These are phyloP conservation scores for Pelargonium myrrhifolium DNA, from an alignment of 441 rosid genomes.

Conservation along the genomic window DNA sequence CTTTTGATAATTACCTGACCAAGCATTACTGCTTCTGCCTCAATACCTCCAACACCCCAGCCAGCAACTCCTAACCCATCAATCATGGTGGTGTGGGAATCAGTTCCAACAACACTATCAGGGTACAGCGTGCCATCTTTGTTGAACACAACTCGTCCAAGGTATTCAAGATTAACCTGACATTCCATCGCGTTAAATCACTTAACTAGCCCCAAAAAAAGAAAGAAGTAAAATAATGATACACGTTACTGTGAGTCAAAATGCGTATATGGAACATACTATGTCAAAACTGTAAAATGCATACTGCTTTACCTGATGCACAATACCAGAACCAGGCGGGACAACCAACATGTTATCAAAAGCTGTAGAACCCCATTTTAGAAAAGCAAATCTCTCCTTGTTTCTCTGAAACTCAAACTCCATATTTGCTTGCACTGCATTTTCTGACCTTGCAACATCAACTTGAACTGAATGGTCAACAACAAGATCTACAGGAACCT, in stretches of 20 bases:
- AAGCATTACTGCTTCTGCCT: slow-evolving; percentile 97
- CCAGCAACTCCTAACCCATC: slow-evolving; percentile 99
- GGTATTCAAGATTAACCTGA: slow-evolving; percentile 96
- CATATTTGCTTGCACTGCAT: slow-evolving; percentile 94
- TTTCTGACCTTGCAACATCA: slow-evolving; percentile 88
- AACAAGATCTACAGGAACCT: slow-evolving; percentile 99
- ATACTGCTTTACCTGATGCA: slow-evolving; percentile 66
- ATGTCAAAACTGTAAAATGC: neutral
- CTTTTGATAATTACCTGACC: slow-evolving; percentile 99
- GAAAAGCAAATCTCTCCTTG: slow-evolving; percentile 95
- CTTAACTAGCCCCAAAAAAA: slow-evolving; percentile 7
- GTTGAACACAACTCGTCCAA: slow-evolving; percentile 95
- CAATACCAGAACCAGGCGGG: slow-evolving; percentile 99
- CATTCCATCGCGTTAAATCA: slow-evolving; percentile 22
- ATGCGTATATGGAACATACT: neutral
- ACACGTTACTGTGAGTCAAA: neutral
- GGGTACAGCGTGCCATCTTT: slow-evolving; percentile 69
- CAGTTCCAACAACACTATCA: slow-evolving; percentile 98
- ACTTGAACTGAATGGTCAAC: slow-evolving; percentile 98
- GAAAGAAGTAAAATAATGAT: neutral
- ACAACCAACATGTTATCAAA: slow-evolving; percentile 97
- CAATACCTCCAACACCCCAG: slow-evolving; percentile 99
- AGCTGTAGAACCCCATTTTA: slow-evolving; percentile 93
- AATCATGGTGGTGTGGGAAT: slow-evolving; percentile 98
- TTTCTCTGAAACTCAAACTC: slow-evolving; percentile 92